A percentile compares a stretch with the other conserved stretches of the same genome.
Evolutionary conservation across 306 rosid genomes (phyloP).

Genomic region (Begonia masoniana): DNA sequence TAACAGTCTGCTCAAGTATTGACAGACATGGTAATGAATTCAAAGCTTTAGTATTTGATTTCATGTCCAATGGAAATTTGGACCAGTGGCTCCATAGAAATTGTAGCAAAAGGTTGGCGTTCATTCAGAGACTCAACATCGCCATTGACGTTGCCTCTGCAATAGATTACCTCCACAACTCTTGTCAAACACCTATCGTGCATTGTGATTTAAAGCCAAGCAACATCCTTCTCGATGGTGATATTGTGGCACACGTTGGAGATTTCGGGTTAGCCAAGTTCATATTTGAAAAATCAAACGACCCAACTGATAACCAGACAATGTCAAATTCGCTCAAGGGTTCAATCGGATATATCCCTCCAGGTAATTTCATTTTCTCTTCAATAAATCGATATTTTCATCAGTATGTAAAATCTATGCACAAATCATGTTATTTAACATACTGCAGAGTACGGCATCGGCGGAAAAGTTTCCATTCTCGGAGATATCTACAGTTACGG

Average conservation of each 20-base stretch:
- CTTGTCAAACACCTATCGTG: slow-evolving; percentile 17
- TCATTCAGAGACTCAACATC: slow-evolving; percentile 18
- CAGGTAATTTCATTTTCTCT: slow-evolving; percentile 8
- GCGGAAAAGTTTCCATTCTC: slow-evolving; percentile 12
- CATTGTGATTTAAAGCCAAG: slow-evolving; percentile 30
- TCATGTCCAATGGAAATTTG: slow-evolving; percentile 23
- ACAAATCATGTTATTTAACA: neutral
- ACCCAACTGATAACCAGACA: neutral
- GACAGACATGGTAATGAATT: slow-evolving; percentile 23
- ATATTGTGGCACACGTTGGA: slow-evolving; percentile 20
- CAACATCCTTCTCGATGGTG: slow-evolving; percentile 17
- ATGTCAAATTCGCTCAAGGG: slow-evolving; percentile 11
- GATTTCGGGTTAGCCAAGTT: neutral
- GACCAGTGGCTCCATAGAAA: slow-evolving; percentile 19
- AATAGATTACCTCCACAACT: slow-evolving; percentile 20
- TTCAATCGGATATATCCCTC: slow-evolving; percentile 23
- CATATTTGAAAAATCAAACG: too few species aligned
- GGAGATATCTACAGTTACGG: slow-evolving; percentile 30
- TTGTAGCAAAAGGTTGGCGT: slow-evolving; percentile 8
- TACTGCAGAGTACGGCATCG: slow-evolving; percentile 17
- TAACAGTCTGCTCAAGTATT: slow-evolving; percentile 20
- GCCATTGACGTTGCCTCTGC: slow-evolving; percentile 28
- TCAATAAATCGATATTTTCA: neutral
- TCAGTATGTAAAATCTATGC: neutral
- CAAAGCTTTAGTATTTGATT: slow-evolving; percentile 27